Evolutionary conservation across 805 yeast species (phyloP).

Genomic region (Zygosaccharomyces kombuchaensis): DNA sequence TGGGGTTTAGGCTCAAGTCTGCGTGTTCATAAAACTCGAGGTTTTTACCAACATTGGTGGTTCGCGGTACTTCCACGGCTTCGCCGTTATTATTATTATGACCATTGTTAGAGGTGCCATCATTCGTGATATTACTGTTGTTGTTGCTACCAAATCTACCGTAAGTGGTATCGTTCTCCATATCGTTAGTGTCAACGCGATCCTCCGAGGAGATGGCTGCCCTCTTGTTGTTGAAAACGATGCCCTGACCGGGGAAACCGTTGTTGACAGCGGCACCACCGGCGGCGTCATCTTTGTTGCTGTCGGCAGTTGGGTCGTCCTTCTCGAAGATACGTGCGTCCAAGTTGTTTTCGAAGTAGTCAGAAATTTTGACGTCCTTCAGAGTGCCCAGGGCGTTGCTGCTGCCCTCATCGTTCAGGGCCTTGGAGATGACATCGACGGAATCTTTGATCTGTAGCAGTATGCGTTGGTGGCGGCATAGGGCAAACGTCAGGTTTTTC

Average conservation of each 20-base stretch:
- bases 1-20: slow-evolving; percentile 18
- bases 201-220: background rate
- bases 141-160: slow-evolving; percentile 6
- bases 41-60: slow-evolving; percentile 13
- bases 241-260: slow-evolving; percentile 1
- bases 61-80: slow-evolving; percentile 6
- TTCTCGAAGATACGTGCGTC: background rate
- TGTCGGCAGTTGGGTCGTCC: background rate
- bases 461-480: slow-evolving; percentile 38
- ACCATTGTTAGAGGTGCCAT: slow-evolving; percentile 5
- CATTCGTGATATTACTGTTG: slow-evolving; percentile 10
- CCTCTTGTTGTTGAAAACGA: background rate
- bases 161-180: background rate
- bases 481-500: slow-evolving; percentile 48
- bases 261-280: slow-evolving; percentile 10
- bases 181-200: background rate
- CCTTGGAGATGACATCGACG: slow-evolving; percentile 20
- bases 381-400: background rate
- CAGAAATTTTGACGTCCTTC: slow-evolving; percentile 8
- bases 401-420: slow-evolving; percentile 9
- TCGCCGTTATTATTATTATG: slow-evolving; percentile 4
- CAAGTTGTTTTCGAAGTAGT: slow-evolving; percentile 14
- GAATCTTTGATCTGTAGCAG: slow-evolving; percentile 29
- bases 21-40: slow-evolving; percentile 26
- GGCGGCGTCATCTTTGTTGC: slow-evolving; percentile 7